Conservation (phyloP, 164 flowering plant genomes). For the Sextonia rubra region DNA sequence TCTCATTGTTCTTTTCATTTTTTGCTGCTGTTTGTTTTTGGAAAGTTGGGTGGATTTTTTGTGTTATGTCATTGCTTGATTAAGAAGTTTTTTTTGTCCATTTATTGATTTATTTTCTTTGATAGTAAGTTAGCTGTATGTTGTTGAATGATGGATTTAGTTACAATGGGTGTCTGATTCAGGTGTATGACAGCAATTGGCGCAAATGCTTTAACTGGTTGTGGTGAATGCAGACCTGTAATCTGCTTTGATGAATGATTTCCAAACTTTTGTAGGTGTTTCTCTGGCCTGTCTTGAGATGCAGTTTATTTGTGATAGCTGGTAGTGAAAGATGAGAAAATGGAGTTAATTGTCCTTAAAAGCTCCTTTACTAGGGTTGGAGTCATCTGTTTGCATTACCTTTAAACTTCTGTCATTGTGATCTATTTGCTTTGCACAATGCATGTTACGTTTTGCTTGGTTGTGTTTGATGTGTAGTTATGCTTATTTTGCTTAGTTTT, state of each 20-base stretch:
- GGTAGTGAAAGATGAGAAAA: constrained; percentile 17
- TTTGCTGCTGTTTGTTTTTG: not conserved
- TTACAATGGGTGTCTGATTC: constrained; percentile 64
- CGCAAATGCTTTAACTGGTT: constrained; percentile 70
- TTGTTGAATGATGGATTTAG: constrained; percentile 54
- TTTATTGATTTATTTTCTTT: no score
- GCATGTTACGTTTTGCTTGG: no score
- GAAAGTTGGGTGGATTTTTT: not conserved
- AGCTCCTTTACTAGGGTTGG: no score
- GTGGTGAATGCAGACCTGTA: constrained; percentile 47
- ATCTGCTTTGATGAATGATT: constrained; percentile 61
- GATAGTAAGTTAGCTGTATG: not conserved
- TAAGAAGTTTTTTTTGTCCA: no score
- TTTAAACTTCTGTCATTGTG: no score
- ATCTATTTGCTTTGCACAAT: no score
- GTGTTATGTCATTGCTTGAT: not conserved
- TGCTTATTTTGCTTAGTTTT: no score
- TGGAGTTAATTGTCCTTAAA: no score
- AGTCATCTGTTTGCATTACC: no score
- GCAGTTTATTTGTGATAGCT: constrained; percentile 27
- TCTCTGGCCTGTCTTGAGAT: constrained; percentile 36
- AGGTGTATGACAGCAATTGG: constrained; percentile 84
- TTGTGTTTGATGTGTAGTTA: no score
- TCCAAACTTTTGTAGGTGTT: constrained; percentile 36
- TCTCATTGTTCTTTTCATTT: not conserved